A percentile compares a stretch with the other conserved stretches of the same genome.
Evolutionary conservation across 2,329 filamentous ascomycete genomes (phyloP).

Genomic region (Penicillium hesseltinei): DNA sequence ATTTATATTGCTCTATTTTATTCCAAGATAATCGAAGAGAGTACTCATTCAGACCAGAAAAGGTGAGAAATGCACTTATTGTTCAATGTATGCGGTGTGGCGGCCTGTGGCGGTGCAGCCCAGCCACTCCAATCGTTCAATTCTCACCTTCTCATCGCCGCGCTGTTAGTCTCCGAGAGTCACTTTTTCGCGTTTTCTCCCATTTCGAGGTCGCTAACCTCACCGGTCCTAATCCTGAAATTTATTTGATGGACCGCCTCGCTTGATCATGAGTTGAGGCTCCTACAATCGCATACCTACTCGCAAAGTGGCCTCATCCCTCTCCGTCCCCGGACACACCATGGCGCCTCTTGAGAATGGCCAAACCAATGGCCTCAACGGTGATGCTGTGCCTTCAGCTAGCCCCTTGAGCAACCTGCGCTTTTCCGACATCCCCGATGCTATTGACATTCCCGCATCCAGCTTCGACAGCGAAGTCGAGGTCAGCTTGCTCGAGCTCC

Average conservation of each 20-base stretch:
- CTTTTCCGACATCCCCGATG: slow-evolving; percentile 61
- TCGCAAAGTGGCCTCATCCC: slow-evolving; percentile 16
- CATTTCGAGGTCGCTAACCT: slow-evolving; percentile 9
- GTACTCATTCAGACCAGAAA: not conserved
- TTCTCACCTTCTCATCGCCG: slow-evolving; percentile 19
- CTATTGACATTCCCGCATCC: slow-evolving; percentile 64
- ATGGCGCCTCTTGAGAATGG: slow-evolving; percentile 55
- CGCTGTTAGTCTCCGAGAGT: slow-evolving; percentile 17
- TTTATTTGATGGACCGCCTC: slow-evolving; percentile 14
- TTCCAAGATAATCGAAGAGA: not conserved
- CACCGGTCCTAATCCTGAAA: slow-evolving; percentile 6
- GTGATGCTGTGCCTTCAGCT: slow-evolving; percentile 34
- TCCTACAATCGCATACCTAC: slow-evolving; percentile 12
- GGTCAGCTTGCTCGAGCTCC: slow-evolving; percentile 84
- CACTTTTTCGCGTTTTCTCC: slow-evolving; percentile 21
- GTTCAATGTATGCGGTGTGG: slow-evolving; percentile 13
- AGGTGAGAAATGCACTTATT: not conserved
- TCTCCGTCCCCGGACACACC: slow-evolving; percentile 21
- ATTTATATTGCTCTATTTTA: not conserved
- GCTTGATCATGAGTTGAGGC: slow-evolving; percentile 33
- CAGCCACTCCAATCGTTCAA: slow-evolving; percentile 22
- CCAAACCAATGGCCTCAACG: slow-evolving; percentile 53
- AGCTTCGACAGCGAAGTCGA: slow-evolving; percentile 72
- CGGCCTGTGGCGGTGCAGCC: slow-evolving; percentile 28
- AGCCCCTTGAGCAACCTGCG: slow-evolving; percentile 44